These are phyloP conservation scores for Dicorynia guianensis DNA, from an alignment of 306 rosid species.

Conservation along the genomic window DNA sequence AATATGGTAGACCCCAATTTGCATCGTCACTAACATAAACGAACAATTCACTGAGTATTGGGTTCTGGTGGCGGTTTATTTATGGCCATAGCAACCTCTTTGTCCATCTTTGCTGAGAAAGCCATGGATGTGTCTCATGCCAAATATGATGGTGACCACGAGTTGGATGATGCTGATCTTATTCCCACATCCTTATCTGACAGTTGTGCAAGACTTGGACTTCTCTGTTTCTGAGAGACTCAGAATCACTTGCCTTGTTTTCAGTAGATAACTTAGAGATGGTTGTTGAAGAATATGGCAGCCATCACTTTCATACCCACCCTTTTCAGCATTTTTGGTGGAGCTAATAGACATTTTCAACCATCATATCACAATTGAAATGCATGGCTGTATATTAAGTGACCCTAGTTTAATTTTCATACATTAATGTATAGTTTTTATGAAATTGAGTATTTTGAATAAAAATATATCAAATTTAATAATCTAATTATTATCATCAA, in stretches of 20 bases:
- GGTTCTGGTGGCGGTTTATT: constrained; percentile 1
- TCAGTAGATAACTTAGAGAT: not conserved
- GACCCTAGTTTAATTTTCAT: not conserved
- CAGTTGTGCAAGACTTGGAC: constrained; percentile 13
- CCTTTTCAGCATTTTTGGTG: not conserved
- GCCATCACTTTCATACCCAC: not conserved
- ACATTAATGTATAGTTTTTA: too few species aligned
- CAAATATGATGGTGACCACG: not conserved
- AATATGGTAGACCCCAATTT: constrained; percentile 6
- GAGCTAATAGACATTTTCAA: not conserved
- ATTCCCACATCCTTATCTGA: constrained; percentile 12
- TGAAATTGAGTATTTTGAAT: too few species aligned
- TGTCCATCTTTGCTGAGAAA: not conserved
- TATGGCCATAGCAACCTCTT: constrained; percentile 1
- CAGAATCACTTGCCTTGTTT: not conserved
- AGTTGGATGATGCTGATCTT: constrained; percentile 13
- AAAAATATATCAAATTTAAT: too few species aligned
- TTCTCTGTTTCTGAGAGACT: not conserved
- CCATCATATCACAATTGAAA: not conserved
- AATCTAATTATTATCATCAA: not conserved
- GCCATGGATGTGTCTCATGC: not conserved
- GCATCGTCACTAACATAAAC: not conserved
- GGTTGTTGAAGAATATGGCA: not conserved
- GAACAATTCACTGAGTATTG: not conserved
- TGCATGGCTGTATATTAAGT: not conserved